phyloP scores from a whole-genome alignment of 257 asterid genomes.

The Fraxinus americana region DNA sequence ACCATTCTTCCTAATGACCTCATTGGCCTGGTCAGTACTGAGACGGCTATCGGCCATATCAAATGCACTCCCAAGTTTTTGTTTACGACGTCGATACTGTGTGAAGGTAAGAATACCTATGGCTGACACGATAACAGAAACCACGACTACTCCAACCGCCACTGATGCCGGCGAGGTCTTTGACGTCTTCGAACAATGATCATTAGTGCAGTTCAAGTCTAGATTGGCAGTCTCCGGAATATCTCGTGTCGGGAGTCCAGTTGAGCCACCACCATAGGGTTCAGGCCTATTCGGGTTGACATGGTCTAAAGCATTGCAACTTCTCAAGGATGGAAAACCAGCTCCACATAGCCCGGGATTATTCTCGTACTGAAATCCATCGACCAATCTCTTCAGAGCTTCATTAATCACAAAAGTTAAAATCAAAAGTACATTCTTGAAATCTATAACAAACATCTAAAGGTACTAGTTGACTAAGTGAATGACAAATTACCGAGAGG shows the following conservation, averaged over 20 bases:
- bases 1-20: constrained; percentile 59
- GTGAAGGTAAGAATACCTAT: constrained; percentile 46
- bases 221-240: constrained; percentile 87
- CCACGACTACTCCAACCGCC: constrained; percentile 57
- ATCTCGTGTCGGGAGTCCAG: constrained; percentile 51
- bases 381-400: constrained; percentile 80
- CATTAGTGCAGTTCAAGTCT: constrained; percentile 61
- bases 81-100: constrained; percentile 58
- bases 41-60: constrained; percentile 44
- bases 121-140: constrained; percentile 43
- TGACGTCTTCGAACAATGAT: constrained; percentile 51
- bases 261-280: constrained; percentile 59
- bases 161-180: constrained; percentile 64
- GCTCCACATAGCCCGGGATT: constrained; percentile 81
- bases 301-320: constrained; percentile 46
- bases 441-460: constrained; percentile 4
- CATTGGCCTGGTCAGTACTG: constrained; percentile 50
- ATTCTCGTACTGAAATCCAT: constrained; percentile 70
- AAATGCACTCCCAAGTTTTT: constrained; percentile 45
- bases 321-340: constrained; percentile 58
- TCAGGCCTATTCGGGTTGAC: constrained; percentile 52
- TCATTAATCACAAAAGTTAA: constrained; percentile 35
- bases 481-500: constrained; percentile 64
- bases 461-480: not conserved
- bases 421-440: constrained; percentile 8